phyloP scores from a whole-genome alignment of 31 red algal genomes.

The Asparagopsis taxiformis region DNA sequence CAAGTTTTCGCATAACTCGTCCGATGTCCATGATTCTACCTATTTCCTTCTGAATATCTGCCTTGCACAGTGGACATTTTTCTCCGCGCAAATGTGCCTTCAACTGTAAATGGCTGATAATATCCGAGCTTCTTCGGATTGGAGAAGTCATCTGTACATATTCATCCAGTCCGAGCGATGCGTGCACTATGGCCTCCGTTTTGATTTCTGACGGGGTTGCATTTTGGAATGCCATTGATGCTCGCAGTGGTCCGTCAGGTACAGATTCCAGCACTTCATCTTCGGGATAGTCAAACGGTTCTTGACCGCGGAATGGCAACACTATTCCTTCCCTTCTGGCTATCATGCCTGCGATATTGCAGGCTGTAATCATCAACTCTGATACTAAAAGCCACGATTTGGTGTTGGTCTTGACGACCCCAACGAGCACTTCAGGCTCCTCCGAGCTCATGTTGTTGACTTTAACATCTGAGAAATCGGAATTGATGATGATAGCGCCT shows the following conservation, averaged over 20 bases:
- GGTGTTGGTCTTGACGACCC: conserved; percentile 21
- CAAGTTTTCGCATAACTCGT: conserved; percentile 33
- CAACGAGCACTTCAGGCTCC: conserved; percentile 22
- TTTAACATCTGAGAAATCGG: conserved; percentile 27
- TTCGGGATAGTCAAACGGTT: conserved; percentile 75
- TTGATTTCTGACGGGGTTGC: conserved; percentile 39
- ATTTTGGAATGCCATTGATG: conserved; percentile 40
- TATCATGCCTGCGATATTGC: conserved; percentile 27
- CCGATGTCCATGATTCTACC: conserved; percentile 20
- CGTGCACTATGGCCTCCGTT: conserved; percentile 58
- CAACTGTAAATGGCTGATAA: conserved; percentile 85
- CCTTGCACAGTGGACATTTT: conserved; percentile 18
- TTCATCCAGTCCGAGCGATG: conserved; percentile 65
- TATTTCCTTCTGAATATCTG: conserved; percentile 47
- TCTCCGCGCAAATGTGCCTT: conserved; percentile 56
- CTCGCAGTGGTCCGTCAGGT: conserved; percentile 58
- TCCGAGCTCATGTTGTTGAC: conserved; percentile 19
- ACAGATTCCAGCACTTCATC: conserved; percentile 50
- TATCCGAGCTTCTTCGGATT: conserved; percentile 74
- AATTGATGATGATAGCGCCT: conserved; percentile 53
- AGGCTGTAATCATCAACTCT: conserved; percentile 79
- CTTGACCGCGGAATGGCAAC: conserved; percentile 59
- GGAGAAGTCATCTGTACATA: conserved; percentile 86
- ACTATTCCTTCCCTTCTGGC: conserved; percentile 18
- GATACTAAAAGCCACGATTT: conserved; percentile 48